phyloP scores from a whole-genome alignment of 2,329 filamentous ascomycete genomes.

The Hymenoscyphus salicellus region DNA sequence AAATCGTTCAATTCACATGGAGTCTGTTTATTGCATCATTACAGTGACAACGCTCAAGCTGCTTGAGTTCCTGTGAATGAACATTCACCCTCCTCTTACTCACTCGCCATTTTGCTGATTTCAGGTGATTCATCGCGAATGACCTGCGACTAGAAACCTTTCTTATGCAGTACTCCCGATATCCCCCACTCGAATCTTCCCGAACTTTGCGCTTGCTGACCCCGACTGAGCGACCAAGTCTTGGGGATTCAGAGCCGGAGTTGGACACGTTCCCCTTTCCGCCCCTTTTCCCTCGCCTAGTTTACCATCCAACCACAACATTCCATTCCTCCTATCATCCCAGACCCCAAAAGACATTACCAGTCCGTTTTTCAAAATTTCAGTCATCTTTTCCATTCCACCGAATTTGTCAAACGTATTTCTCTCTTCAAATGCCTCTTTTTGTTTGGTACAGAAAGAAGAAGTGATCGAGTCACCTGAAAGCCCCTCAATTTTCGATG shows the following conservation, averaged over 20 bases:
- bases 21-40: too few species aligned
- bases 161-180: too few species aligned
- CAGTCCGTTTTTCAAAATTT: conserved; percentile 10
- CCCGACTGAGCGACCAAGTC: neutral
- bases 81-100: too few species aligned
- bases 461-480: conserved; percentile 51
- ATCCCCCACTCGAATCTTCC: neutral
- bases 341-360: neutral
- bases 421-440: conserved; percentile 51
- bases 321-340: conserved; percentile 2
- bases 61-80: too few species aligned
- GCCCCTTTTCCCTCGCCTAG: conserved; percentile 2
- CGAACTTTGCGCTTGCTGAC: neutral
- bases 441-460: conserved; percentile 53
- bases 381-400: neutral
- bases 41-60: too few species aligned
- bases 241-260: neutral
- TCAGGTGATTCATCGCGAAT: too few species aligned
- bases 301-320: conserved; percentile 6
- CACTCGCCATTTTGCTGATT: too few species aligned
- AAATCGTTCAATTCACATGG: too few species aligned
- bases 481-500: conserved; percentile 43
- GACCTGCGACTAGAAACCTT: too few species aligned
- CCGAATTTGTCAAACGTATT: conserved; percentile 43
- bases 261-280: neutral